Conservation (phyloP, 257 asterid species). For the Solanum dulcamara region DNA sequence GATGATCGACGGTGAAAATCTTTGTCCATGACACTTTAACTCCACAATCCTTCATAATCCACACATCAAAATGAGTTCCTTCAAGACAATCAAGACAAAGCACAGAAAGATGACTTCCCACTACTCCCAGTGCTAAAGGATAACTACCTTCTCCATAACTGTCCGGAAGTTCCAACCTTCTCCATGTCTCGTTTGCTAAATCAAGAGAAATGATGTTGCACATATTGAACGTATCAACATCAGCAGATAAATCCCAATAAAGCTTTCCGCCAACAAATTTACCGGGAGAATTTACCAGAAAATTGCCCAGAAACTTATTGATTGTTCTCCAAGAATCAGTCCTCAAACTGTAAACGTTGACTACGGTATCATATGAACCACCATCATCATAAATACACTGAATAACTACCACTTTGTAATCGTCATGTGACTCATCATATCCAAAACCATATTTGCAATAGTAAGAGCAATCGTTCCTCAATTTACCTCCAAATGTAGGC, state of each 20-base stretch:
- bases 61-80: background rate
- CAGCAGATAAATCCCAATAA: background rate
- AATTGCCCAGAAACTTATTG: background rate
- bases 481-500: background rate
- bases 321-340: background rate
- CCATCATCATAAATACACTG: background rate
- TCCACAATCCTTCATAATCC: background rate
- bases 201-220: background rate
- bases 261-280: background rate
- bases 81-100: background rate
- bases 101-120: background rate
- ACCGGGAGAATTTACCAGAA: background rate
- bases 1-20: background rate
- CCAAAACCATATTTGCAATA: background rate
- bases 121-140: background rate
- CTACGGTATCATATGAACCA: background rate
- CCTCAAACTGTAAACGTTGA: background rate
- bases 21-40: background rate
- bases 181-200: background rate
- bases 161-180: background rate
- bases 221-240: background rate
- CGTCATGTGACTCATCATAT: background rate
- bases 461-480: background rate
- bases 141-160: background rate
- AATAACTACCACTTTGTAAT: background rate